These are phyloP conservation scores for Microbotryum silenes-acaulis DNA, from an alignment of 1,284 basidiomycete genomes.

Conservation along the genomic window DNA sequence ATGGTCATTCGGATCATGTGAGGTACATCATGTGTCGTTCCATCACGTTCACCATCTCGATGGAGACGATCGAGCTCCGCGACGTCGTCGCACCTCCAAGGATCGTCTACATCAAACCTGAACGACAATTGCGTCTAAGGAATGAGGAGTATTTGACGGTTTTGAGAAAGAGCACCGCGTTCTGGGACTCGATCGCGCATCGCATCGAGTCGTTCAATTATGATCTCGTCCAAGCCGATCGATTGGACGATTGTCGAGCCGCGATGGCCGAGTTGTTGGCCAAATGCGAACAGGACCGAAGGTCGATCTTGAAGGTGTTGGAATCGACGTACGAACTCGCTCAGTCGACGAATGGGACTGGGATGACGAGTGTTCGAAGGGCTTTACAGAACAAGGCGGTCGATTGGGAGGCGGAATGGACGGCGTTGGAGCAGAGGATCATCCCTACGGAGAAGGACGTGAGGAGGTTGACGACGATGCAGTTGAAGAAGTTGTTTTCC, in stretches of 20 bases:
- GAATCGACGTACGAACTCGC: constrained; percentile 74
- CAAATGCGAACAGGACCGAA: constrained; percentile 33
- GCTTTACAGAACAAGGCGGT: constrained; percentile 89
- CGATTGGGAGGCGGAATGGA: constrained; percentile 88
- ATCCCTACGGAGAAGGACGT: constrained; percentile 46
- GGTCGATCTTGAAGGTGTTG: constrained; percentile 66
- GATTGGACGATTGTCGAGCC: constrained; percentile 26
- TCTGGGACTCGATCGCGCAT: constrained; percentile 51
- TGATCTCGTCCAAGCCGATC: constrained; percentile 30
- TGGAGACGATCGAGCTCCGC: constrained; percentile 71
- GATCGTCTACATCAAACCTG: constrained; percentile 71
- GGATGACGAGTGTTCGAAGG: constrained; percentile 54
- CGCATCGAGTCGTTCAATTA: constrained; percentile 48
- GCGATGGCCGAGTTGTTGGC: constrained; percentile 20
- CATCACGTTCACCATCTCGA: constrained; percentile 76
- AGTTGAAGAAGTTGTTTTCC: constrained; percentile 48
- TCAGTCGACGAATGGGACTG: constrained; percentile 55
- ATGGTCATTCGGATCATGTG: constrained; percentile 87
- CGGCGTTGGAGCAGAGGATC: constrained; percentile 40
- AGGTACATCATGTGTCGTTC: constrained; percentile 73
- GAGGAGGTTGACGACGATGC: constrained; percentile 40
- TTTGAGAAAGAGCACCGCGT: constrained; percentile 58
- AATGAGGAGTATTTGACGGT: constrained; percentile 78
- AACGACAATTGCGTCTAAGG: constrained; percentile 78
- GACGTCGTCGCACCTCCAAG: constrained; percentile 87